These are phyloP conservation scores for Saccharomyces hybrid DNA, from an alignment of 1,139 yeast species.

Conservation along the genomic window DNA sequence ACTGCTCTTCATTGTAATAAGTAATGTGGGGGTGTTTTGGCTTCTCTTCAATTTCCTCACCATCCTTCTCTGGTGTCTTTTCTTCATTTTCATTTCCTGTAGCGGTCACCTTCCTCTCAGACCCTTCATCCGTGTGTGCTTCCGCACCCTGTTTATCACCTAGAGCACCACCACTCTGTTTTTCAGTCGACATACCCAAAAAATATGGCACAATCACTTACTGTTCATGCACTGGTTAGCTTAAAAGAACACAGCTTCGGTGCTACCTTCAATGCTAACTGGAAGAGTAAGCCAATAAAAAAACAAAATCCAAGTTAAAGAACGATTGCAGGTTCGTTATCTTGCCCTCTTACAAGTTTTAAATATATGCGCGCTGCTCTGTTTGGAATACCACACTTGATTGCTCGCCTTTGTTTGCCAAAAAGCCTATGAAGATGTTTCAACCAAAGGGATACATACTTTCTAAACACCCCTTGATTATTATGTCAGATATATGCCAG, in stretches of 20 bases:
- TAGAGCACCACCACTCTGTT: background rate
- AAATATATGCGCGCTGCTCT: background rate
- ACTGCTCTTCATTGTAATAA: slow-evolving; percentile 4
- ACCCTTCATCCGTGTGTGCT: background rate
- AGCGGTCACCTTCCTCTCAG: background rate
- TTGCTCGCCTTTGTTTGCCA: background rate
- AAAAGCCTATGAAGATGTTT: background rate
- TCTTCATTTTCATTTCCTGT: background rate
- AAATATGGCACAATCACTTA: background rate
- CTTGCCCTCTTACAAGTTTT: background rate
- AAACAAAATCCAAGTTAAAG: background rate
- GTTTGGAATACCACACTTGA: background rate
- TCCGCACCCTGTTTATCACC: background rate
- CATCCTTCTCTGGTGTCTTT: slow-evolving; percentile 6
- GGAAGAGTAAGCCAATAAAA: background rate
- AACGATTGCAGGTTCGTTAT: background rate
- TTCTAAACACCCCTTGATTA: background rate
- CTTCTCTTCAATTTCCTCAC: slow-evolving; percentile 4
- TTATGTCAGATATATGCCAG: background rate
- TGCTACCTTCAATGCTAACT: background rate
- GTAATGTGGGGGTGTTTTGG: slow-evolving; percentile 4
- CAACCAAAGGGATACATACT: background rate
- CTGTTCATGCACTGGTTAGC: background rate
- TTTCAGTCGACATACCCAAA: background rate
- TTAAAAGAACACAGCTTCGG: background rate